phyloP scores from a whole-genome alignment of 2,329 filamentous ascomycete species.

The Diaporthe longicolla region DNA sequence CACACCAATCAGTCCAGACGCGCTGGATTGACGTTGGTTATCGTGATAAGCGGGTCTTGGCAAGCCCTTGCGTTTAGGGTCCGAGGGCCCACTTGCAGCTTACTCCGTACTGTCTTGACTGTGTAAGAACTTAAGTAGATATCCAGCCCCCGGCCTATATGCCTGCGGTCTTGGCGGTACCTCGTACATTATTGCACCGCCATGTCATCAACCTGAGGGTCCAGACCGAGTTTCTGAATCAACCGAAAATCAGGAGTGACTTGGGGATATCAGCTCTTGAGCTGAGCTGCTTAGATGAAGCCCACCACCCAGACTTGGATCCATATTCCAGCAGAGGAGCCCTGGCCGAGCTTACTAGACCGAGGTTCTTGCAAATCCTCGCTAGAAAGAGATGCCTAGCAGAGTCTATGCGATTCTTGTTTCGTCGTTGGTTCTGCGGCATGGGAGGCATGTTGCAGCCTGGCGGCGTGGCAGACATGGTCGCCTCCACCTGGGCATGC shows the following conservation, averaged over 20 bases:
- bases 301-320: neutral
- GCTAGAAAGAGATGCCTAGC: neutral
- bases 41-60: constrained; percentile 15
- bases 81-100: neutral
- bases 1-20: neutral
- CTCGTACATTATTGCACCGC: neutral
- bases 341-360: neutral
- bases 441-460: neutral
- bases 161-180: too few species aligned
- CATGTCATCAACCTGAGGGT: neutral
- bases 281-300: too few species aligned
- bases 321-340: neutral
- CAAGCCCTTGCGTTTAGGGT: neutral
- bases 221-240: neutral
- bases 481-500: too few species aligned
- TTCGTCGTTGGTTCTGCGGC: neutral
- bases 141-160: too few species aligned
- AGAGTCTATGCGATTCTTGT: neutral
- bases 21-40: constrained; percentile 19
- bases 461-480: neutral
- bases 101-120: too few species aligned
- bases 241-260: neutral
- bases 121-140: neutral
- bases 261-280: neutral
- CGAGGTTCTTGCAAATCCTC: neutral